Evolutionary conservation across 2,329 filamentous ascomycete genomes (phyloP).

Genomic region (Arthrobotrys megalospora): DNA sequence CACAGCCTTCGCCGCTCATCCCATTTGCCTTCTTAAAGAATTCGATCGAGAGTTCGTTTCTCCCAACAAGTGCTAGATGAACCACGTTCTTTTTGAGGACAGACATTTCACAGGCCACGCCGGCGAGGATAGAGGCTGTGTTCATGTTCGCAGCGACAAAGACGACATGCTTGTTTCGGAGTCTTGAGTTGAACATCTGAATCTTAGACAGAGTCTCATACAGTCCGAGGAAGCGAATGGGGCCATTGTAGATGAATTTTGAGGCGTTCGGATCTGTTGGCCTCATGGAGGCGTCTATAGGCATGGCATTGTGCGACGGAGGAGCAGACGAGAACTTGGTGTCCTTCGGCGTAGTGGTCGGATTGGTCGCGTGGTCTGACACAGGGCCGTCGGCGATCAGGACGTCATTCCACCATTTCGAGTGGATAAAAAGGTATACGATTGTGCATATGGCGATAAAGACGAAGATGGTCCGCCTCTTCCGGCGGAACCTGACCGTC

Average conservation of each 20-base stretch:
- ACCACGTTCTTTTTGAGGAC: conserved; percentile 78
- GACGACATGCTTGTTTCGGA: conserved; percentile 60
- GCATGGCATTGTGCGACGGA: conserved; percentile 40
- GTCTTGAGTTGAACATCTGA: conserved; percentile 36
- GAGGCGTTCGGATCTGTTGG: conserved; percentile 38
- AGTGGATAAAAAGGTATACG: conserved; percentile 50
- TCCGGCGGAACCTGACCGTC: conserved; percentile 45
- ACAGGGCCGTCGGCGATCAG: conserved; percentile 32
- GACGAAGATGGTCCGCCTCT: conserved; percentile 50
- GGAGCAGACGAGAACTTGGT: conserved; percentile 33
- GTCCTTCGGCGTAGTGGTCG: neutral
- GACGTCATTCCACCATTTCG: conserved; percentile 51
- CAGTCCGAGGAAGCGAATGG: conserved; percentile 49
- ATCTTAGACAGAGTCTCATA: conserved; percentile 54
- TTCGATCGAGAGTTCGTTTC: conserved; percentile 78
- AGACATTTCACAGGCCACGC: conserved; percentile 88
- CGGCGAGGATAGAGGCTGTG: conserved; percentile 63
- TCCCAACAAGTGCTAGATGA: conserved; percentile 84
- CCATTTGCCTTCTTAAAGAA: conserved; percentile 84
- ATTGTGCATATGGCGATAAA: conserved; percentile 47
- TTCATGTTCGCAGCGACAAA: conserved; percentile 64
- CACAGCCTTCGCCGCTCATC: conserved; percentile 74
- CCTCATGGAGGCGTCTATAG: conserved; percentile 34
- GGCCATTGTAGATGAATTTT: conserved; percentile 49
- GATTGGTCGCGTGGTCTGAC: conserved; percentile 9